Evolutionary conservation across 1,284 basidiomycete species (phyloP).

Genomic region (Ustilago nuda): DNA sequence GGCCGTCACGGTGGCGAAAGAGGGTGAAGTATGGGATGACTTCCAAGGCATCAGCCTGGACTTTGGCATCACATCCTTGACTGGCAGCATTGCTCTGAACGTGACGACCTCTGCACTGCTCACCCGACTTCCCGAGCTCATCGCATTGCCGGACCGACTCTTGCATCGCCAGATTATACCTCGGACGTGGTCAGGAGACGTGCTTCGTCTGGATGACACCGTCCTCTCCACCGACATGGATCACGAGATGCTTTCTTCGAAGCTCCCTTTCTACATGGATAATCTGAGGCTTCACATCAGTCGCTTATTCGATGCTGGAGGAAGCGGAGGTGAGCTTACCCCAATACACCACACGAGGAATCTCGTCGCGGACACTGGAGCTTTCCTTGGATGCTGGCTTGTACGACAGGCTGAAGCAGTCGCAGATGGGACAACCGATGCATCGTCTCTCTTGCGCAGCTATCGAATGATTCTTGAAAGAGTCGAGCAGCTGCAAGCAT

Average conservation of each 20-base stretch:
- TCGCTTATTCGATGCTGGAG: constrained; percentile 9
- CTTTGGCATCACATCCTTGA: constrained; percentile 58
- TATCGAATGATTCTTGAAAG: constrained; percentile 32
- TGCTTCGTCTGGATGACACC: constrained; percentile 42
- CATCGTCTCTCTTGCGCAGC: constrained; percentile 19
- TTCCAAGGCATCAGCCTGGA: constrained; percentile 55
- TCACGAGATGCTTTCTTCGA: constrained; percentile 16
- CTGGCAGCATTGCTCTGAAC: constrained; percentile 12
- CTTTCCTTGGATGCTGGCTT: constrained; percentile 37
- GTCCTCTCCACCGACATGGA: constrained; percentile 32
- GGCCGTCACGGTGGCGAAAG: background rate
- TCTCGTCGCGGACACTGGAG: constrained; percentile 25
- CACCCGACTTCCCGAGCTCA: constrained; percentile 24
- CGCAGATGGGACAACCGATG: background rate
- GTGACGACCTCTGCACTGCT: constrained; percentile 6
- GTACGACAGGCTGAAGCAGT: constrained; percentile 12
- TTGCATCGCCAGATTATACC: constrained; percentile 23
- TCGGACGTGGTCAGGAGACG: constrained; percentile 23
- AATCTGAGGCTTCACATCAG: constrained; percentile 27
- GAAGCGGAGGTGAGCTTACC: background rate
- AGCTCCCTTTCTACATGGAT: constrained; percentile 30
- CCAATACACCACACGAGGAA: constrained; percentile 10
- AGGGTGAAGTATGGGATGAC: constrained; percentile 40
- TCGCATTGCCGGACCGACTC: constrained; percentile 31
- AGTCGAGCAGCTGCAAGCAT: constrained; percentile 35